These are phyloP conservation scores for Phaeoacremonium minimum DNA, from an alignment of 2,329 filamentous ascomycete genomes.

Conservation along the genomic window DNA sequence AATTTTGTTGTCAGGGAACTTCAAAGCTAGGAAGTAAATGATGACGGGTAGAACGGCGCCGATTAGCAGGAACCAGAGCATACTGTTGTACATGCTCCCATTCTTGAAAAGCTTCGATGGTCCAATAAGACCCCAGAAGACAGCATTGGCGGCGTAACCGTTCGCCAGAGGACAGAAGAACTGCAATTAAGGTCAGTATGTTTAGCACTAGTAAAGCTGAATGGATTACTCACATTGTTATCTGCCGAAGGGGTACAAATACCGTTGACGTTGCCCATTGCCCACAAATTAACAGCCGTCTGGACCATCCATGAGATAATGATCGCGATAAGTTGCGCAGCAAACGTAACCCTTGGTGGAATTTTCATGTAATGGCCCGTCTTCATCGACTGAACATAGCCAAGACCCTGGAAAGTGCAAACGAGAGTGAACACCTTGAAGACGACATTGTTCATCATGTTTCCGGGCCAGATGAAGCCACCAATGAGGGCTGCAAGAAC, in stretches of 20 bases:
- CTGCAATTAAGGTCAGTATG: neutral
- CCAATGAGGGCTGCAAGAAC: conserved; percentile 15
- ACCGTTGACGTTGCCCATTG: conserved; percentile 39
- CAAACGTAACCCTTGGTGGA: conserved; percentile 44
- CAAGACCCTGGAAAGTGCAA: conserved; percentile 14
- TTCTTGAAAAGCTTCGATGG: conserved; percentile 41
- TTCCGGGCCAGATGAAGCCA: conserved; percentile 22
- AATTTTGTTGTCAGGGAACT: conserved; percentile 4
- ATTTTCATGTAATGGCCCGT: conserved; percentile 9
- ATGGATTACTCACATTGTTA: conserved; percentile 25
- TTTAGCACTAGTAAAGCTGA: too few species aligned
- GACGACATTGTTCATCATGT: conserved; percentile 22
- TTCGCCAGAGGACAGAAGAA: conserved; percentile 1
- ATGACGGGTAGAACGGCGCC: conserved; percentile 14
- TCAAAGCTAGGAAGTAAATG: conserved; percentile 8
- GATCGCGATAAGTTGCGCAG: conserved; percentile 54
- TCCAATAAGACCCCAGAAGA: conserved; percentile 46
- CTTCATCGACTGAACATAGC: conserved; percentile 16
- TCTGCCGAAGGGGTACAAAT: conserved; percentile 39
- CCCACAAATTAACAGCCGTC: conserved; percentile 40
- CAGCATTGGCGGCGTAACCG: conserved; percentile 1
- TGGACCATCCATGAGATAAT: conserved; percentile 47
- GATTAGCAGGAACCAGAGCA: conserved; percentile 20
- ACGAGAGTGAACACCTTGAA: conserved; percentile 16
- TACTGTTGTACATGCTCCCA: conserved; percentile 1